These are phyloP conservation scores for Mycena leptocephala DNA, from an alignment of 768 basidiomycete genomes.

Conservation along the genomic window DNA sequence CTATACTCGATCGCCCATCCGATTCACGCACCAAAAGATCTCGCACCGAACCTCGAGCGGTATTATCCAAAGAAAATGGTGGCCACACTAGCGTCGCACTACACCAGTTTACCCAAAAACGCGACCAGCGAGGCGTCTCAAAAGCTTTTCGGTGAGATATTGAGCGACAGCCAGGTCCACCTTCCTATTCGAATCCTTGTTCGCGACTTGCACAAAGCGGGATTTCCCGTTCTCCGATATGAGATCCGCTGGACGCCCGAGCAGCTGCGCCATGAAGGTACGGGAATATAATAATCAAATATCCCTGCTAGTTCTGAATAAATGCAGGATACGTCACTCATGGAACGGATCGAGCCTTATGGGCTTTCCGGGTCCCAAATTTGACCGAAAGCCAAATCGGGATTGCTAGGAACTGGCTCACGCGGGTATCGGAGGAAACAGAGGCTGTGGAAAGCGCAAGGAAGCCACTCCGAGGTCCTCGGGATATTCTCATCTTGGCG, in stretches of 20 bases:
- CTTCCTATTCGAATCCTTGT: slow-evolving; percentile 76
- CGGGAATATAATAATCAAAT: neutral
- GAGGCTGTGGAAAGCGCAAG: slow-evolving; percentile 56
- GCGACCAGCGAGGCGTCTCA: slow-evolving; percentile 61
- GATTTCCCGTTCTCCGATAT: slow-evolving; percentile 80
- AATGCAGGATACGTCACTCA: slow-evolving; percentile 79
- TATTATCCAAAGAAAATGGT: slow-evolving; percentile 72
- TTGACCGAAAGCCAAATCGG: slow-evolving; percentile 62
- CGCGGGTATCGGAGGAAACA: slow-evolving; percentile 63
- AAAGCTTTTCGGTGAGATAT: slow-evolving; percentile 71
- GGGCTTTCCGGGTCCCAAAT: slow-evolving; percentile 71
- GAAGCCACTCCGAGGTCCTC: slow-evolving; percentile 48
- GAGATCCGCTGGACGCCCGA: slow-evolving; percentile 81
- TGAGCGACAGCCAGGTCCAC: slow-evolving; percentile 77
- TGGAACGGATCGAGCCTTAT: slow-evolving; percentile 74
- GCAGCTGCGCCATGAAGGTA: slow-evolving; percentile 69
- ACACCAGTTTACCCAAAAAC: slow-evolving; percentile 56
- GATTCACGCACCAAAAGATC: slow-evolving; percentile 63
- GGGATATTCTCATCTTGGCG: slow-evolving; percentile 58
- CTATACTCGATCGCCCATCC: slow-evolving; percentile 82
- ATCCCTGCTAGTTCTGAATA: neutral
- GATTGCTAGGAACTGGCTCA: slow-evolving; percentile 72
- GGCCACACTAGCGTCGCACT: slow-evolving; percentile 60
- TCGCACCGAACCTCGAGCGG: slow-evolving; percentile 71
- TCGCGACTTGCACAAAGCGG: slow-evolving; percentile 68